Percentiles rank a stretch among this genome's conserved stretches.
Conservation (phyloP, 495 filamentous ascomycete genomes). For the Penicillium mononematosum region DNA sequence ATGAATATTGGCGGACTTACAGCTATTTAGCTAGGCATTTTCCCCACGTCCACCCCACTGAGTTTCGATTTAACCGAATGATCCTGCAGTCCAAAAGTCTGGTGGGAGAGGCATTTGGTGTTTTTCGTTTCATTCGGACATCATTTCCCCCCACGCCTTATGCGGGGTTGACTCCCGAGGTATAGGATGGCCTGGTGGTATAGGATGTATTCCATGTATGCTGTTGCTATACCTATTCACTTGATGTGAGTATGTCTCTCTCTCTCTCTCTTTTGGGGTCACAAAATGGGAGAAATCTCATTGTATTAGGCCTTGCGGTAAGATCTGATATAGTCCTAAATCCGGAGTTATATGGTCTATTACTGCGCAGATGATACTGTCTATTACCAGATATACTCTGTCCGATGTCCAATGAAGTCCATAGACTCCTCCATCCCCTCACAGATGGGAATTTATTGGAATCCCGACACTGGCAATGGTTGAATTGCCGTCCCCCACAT, state of each 20-base stretch:
- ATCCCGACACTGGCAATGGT: no score
- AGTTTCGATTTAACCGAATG: not conserved
- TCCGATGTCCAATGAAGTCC: no score
- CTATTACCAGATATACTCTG: no score
- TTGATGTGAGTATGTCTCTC: no score
- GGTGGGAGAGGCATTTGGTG: not conserved
- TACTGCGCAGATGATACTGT: no score
- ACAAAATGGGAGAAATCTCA: constrained; percentile 11
- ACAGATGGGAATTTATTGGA: no score
- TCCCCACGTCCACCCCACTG: constrained; percentile 9
- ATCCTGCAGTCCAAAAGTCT: not conserved
- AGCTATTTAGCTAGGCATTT: constrained; percentile 4
- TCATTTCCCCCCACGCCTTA: constrained; percentile 17
- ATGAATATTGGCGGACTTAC: not conserved
- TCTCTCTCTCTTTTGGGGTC: no score
- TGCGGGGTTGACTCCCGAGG: constrained; percentile 20
- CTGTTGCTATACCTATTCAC: no score
- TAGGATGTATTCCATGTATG: no score
- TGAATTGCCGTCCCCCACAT: not conserved
- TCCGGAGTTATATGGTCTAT: not conserved
- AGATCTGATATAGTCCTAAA: not conserved
- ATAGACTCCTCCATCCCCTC: no score
- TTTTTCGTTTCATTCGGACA: not conserved
- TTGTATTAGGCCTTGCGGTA: constrained; percentile 1
- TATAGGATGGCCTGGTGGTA: no score